Conservation (phyloP, 352 stramenopile genomes). For the Phytopythium kandeliae region DNA sequence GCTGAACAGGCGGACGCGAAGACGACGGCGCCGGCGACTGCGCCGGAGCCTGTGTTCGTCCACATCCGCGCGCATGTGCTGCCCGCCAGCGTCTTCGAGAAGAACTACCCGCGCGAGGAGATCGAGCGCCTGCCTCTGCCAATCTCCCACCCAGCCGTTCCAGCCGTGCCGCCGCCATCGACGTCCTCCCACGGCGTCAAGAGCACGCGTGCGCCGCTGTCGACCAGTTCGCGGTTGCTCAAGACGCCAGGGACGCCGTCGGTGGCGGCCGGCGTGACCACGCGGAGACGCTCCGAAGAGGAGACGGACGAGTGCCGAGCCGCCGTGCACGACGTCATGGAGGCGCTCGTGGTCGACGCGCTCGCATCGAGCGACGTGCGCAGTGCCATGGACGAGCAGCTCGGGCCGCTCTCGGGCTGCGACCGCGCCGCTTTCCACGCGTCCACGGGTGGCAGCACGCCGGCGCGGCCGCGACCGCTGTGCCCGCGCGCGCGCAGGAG, state of each 20-base stretch:
- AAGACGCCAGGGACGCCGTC: constrained; percentile 6
- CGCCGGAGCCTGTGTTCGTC: constrained; percentile 27
- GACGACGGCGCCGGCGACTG: background rate
- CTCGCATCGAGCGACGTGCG: constrained; percentile 47
- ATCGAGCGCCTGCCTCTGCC: constrained; percentile 30
- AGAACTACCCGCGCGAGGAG: constrained; percentile 29
- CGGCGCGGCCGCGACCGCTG: constrained; percentile 4
- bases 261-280: constrained; percentile 4
- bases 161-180: background rate
- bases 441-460: background rate
- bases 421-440: constrained; percentile 14
- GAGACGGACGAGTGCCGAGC: constrained; percentile 24
- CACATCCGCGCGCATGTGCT: constrained; percentile 58
- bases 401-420: constrained; percentile 18
- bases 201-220: constrained; percentile 11
- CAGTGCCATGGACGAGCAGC: constrained; percentile 32
- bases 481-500: constrained; percentile 29
- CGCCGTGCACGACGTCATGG: constrained; percentile 51
- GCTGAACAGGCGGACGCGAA: background rate
- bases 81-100: constrained; percentile 39
- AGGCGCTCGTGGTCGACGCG: constrained; percentile 50
- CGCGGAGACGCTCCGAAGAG: constrained; percentile 3
- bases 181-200: constrained; percentile 5
- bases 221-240: constrained; percentile 7
- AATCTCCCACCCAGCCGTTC: constrained; percentile 13